These are phyloP conservation scores for Paraconiothyrium sp. DNA, from an alignment of 2,329 filamentous ascomycete species.

Conservation along the genomic window DNA sequence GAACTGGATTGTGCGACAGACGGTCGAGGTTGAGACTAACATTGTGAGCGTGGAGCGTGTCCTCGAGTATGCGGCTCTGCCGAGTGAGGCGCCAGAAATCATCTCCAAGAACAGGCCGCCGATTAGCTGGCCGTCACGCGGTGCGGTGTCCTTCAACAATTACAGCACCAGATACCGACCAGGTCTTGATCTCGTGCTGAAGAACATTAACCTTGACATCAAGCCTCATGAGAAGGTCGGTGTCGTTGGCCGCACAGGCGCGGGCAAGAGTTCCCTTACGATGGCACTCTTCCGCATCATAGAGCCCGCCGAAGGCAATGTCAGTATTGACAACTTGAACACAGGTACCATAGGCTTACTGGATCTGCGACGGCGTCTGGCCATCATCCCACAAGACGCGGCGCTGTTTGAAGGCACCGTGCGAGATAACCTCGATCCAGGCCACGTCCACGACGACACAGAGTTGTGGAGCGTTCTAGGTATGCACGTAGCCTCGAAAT, in stretches of 20 bases:
- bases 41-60: conserved; percentile 98
- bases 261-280: conserved; percentile 94
- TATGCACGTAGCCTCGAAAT: conserved; percentile 58
- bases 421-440: conserved; percentile 94
- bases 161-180: conserved; percentile 94
- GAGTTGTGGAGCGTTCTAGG: conserved; percentile 95
- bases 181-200: conserved; percentile 89
- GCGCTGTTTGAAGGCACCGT: conserved; percentile 94
- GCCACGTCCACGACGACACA: conserved; percentile 93
- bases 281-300: conserved; percentile 95
- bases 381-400: conserved; percentile 97
- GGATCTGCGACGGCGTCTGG: conserved; percentile 86
- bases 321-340: conserved; percentile 89
- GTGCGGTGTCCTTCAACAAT: conserved; percentile 88
- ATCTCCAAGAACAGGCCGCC: conserved; percentile 86
- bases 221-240: conserved; percentile 98
- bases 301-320: conserved; percentile 81
- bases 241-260: conserved; percentile 93
- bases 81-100: conserved; percentile 93
- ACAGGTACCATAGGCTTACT: conserved; percentile 89
- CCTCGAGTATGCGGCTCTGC: conserved; percentile 90
- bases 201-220: conserved; percentile 90
- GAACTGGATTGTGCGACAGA: conserved; percentile 99
- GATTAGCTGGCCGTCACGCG: conserved; percentile 89
- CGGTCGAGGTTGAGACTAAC: conserved; percentile 99